phyloP scores from a whole-genome alignment of 2,329 filamentous ascomycete species.

The Phyllosticta citrichinensis region DNA sequence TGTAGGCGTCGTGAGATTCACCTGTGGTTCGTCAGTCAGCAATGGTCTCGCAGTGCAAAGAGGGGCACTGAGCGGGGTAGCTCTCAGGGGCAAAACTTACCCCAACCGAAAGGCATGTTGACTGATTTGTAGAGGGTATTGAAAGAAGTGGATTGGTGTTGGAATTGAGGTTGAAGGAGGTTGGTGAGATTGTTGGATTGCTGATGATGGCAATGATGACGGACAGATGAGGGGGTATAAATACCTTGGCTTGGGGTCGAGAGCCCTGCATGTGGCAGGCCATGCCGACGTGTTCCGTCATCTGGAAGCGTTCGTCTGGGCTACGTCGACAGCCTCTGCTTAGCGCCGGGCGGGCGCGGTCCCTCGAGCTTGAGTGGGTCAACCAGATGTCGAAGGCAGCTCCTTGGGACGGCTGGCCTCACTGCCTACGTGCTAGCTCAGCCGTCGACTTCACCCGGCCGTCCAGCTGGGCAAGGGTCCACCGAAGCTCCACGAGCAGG shows the following conservation, averaged over 20 bases:
- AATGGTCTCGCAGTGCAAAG: background rate
- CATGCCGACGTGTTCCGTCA: background rate
- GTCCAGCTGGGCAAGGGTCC: slow-evolving; percentile 1
- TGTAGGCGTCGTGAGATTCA: slow-evolving; percentile 44
- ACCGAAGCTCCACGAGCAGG: background rate
- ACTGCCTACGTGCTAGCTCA: background rate
- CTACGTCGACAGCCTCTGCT: background rate
- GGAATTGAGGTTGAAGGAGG: background rate
- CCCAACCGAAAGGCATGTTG: slow-evolving; percentile 30
- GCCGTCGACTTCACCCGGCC: background rate
- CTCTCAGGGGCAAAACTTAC: slow-evolving; percentile 17
- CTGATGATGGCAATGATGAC: background rate
- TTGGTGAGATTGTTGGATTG: background rate
- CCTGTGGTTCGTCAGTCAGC: slow-evolving; percentile 26
- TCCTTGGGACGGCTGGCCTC: background rate
- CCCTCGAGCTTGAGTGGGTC: background rate
- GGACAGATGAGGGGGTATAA: slow-evolving; percentile 1
- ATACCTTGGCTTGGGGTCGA: background rate
- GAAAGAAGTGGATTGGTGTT: background rate
- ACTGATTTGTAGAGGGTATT: background rate
- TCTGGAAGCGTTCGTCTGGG: background rate
- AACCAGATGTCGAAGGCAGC: background rate
- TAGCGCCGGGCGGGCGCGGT: slow-evolving; percentile 4
- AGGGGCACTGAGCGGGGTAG: background rate
- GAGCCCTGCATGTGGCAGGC: background rate